Base-by-base conservation (phyloP, 2,329 filamentous ascomycete species). In the Piedraia hortae region DNA sequence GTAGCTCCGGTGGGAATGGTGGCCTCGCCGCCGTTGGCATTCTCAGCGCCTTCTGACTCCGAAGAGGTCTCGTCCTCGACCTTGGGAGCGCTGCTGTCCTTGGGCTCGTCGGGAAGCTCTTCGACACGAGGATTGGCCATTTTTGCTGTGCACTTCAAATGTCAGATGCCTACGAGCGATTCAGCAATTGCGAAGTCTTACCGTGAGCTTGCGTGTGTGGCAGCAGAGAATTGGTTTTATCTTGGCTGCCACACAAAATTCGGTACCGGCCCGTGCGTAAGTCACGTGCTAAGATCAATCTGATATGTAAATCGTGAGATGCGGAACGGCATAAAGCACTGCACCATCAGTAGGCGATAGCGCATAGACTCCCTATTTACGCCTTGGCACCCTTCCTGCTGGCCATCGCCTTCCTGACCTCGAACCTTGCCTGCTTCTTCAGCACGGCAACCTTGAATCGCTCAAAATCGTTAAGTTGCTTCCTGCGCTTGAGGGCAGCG, bases 361-460 rank as follows among this genome's bases (percentile, higher is more conserved):
- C n/a, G n/a, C n/a, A n/a, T n/a, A n/a, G n/a, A n/a, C n/a, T n/a
- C n/a, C n/a, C n/a, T n/a, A n/a, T 42, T 26, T 42, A 45, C 38
- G 45, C 50, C 48, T 72, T 75, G 51, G 69, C 57, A 43, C 72
- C 69, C 61, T 72, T 73, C 56, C 89, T 59, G 67, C 90, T 89
- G 50, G 78, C 75, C 49, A 88, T 62, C 45, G 75, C 70, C 72
- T 91, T 93, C 59, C 72, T 72, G 56, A 90, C 71, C 64, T 91
- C 80, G 59, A 88, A 93, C 51, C 80, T 74, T 53, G 62, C 60
- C 63, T 91, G 80, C 70, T 97, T 97, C 72, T 82, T 88, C 58
- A 93, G 63, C 56, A 82, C 71, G 67, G 93, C 63, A 45, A 93
- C 85, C 74, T 97, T 91, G 77, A 93, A 97, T 54, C 85, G 72